Percentiles rank a stretch among this genome's conserved stretches.
Evolutionary conservation across 495 filamentous ascomycete species (phyloP).

Genomic region (Aspergillus wentii): DNA sequence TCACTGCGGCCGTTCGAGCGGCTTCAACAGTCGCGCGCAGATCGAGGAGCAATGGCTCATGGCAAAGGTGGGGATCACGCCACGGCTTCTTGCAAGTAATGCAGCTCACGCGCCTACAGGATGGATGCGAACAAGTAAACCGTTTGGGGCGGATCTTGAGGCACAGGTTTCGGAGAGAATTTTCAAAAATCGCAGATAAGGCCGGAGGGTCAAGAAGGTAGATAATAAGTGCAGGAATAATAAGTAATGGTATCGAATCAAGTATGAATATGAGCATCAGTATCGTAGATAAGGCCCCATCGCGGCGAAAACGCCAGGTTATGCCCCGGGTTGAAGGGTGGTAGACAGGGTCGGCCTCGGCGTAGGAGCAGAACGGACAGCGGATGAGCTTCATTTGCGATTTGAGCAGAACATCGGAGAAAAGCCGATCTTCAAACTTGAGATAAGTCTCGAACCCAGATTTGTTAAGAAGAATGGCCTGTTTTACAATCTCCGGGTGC

Average conservation of each 20-base stretch:
- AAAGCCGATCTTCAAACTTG: constrained; percentile 71
- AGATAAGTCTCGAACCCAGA: constrained; percentile 63
- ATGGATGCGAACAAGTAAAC: constrained; percentile 66
- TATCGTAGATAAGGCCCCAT: constrained; percentile 33
- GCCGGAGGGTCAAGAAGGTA: constrained; percentile 34
- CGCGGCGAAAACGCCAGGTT: constrained; percentile 47
- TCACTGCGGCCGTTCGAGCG: constrained; percentile 88
- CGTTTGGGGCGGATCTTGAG: constrained; percentile 60
- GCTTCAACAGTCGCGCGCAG: constrained; percentile 84
- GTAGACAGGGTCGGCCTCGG: constrained; percentile 78
- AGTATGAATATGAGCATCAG: constrained; percentile 31
- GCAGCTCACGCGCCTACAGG: constrained; percentile 68
- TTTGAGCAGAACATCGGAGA: constrained; percentile 64
- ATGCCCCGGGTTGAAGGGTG: constrained; percentile 44
- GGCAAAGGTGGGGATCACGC: constrained; percentile 64
- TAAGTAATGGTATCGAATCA: constrained; percentile 49
- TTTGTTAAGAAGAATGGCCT: constrained; percentile 62
- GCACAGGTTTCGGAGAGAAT: constrained; percentile 57
- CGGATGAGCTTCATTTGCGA: constrained; percentile 70
- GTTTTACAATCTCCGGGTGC: constrained; percentile 58
- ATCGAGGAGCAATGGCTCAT: constrained; percentile 58
- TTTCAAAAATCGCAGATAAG: constrained; percentile 36
- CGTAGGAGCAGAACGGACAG: constrained; percentile 89
- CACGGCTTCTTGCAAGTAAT: constrained; percentile 64
- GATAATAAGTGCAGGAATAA: constrained; percentile 44